phyloP scores from a whole-genome alignment of 768 basidiomycete species.

The Leccinum ochraceum region DNA sequence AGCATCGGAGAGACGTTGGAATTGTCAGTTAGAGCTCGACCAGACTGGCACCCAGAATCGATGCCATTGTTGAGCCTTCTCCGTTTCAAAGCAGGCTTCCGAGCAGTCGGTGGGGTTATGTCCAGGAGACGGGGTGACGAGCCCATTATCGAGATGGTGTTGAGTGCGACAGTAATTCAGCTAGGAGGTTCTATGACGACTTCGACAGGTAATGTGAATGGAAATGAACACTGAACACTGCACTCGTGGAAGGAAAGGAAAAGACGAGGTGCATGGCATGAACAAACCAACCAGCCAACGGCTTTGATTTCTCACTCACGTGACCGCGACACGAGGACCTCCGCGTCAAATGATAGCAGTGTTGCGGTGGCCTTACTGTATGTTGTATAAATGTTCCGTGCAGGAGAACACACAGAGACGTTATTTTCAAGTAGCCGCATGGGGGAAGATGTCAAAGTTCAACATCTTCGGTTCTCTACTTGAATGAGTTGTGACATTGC shows the following conservation, averaged over 20 bases:
- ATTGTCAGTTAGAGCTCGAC: constrained; percentile 20
- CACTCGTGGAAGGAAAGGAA: background rate
- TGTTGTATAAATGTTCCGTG: too few species aligned
- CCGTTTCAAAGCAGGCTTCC: constrained; percentile 27
- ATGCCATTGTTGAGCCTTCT: constrained; percentile 23
- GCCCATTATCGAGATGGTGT: constrained; percentile 15
- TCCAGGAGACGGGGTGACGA: constrained; percentile 16
- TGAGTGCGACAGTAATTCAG: background rate
- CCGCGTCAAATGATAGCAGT: background rate
- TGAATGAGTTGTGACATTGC: background rate
- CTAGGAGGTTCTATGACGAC: background rate
- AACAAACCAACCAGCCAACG: background rate
- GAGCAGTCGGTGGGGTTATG: constrained; percentile 10
- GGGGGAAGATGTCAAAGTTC: background rate
- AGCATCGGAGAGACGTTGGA: constrained; percentile 16
- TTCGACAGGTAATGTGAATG: background rate
- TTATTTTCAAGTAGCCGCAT: background rate
- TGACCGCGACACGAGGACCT: constrained; percentile 27
- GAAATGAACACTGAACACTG: background rate
- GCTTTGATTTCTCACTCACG: constrained; percentile 29
- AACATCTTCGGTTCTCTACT: background rate
- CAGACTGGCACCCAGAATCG: constrained; percentile 17
- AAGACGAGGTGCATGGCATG: background rate
- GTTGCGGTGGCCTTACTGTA: too few species aligned
- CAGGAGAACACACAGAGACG: too few species aligned